A percentile compares a stretch with the other conserved stretches of the same genome.
phyloP scores from a whole-genome alignment of 1,284 basidiomycete species.

The Trametes pubescens region DNA sequence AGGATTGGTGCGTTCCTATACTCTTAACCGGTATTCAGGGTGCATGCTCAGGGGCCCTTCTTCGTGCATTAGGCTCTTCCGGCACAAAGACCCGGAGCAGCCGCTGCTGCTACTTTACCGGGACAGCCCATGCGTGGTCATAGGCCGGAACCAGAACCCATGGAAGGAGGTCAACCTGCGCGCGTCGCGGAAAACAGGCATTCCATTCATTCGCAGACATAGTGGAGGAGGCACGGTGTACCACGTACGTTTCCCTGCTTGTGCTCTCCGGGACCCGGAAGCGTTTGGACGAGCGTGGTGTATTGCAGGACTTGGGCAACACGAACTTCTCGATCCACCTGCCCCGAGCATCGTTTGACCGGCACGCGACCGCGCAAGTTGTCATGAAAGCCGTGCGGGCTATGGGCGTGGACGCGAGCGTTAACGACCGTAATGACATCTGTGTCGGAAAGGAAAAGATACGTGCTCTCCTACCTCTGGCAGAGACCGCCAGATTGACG shows the following conservation, averaged over 20 bases:
- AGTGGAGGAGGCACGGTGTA: constrained; percentile 99
- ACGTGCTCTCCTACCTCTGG: constrained; percentile 46
- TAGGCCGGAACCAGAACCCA: constrained; percentile 97
- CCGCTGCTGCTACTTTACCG: constrained; percentile 91
- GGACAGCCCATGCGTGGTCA: constrained; percentile 90
- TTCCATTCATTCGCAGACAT: constrained; percentile 87
- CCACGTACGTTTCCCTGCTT: constrained; percentile 70
- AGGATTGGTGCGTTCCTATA: constrained; percentile 80
- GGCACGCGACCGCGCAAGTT: constrained; percentile 81
- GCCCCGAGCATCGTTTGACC: constrained; percentile 83
- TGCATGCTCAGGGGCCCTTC: constrained; percentile 8
- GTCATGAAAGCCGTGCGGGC: constrained; percentile 82
- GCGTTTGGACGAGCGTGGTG: background rate
- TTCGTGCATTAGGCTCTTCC: constrained; percentile 76
- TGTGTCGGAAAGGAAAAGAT: constrained; percentile 88
- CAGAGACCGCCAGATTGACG: constrained; percentile 17
- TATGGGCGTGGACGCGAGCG: constrained; percentile 74
- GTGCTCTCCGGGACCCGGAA: background rate
- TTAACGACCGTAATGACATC: constrained; percentile 94
- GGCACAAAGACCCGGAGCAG: constrained; percentile 68
- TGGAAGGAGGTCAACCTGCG: constrained; percentile 95
- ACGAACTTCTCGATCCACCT: constrained; percentile 97
- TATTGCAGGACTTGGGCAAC: constrained; percentile 91
- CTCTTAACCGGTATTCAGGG: background rate
- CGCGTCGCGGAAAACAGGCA: constrained; percentile 56